Percentiles rank a stretch among this genome's conserved stretches.
phyloP scores from a whole-genome alignment of 768 basidiomycete species.

The Gloeopeniophorella convolvens region DNA sequence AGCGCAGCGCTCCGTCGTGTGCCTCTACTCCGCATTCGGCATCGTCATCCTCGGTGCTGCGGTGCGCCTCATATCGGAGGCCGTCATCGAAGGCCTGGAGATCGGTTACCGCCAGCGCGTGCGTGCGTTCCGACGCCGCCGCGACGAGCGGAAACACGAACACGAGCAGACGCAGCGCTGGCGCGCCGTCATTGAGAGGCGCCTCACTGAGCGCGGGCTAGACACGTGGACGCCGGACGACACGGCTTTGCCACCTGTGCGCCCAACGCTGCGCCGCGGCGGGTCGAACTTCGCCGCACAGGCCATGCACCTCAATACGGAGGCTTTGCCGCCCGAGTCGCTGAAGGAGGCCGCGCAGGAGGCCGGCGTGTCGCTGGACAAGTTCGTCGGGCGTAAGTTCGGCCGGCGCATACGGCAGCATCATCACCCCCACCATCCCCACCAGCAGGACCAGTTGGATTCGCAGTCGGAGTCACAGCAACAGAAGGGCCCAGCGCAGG shows the following conservation, averaged over 20 bases:
- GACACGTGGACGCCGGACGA: constrained; percentile 47
- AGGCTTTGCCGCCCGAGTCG: constrained; percentile 47
- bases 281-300: constrained; percentile 23
- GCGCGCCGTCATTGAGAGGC: constrained; percentile 57
- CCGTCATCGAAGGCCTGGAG: constrained; percentile 65
- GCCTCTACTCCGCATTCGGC: constrained; percentile 51
- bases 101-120: constrained; percentile 55
- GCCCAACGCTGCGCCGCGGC: constrained; percentile 15
- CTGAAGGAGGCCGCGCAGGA: constrained; percentile 61
- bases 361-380: constrained; percentile 53
- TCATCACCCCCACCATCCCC: neutral
- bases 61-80: constrained; percentile 37
- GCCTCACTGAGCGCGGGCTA: constrained; percentile 42
- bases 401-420: constrained; percentile 3
- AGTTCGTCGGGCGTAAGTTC: constrained; percentile 29
- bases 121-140: constrained; percentile 37
- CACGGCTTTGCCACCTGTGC: neutral
- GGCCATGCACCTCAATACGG: constrained; percentile 55
- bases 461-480: neutral
- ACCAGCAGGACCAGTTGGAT: neutral
- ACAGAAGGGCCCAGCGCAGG: neutral
- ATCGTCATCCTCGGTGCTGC: constrained; percentile 49
- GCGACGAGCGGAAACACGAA: constrained; percentile 37
- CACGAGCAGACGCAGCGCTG: constrained; percentile 47
- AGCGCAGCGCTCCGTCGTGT: constrained; percentile 51